phyloP scores from a whole-genome alignment of 1,284 basidiomycete species.

The Tilletia horrida region DNA sequence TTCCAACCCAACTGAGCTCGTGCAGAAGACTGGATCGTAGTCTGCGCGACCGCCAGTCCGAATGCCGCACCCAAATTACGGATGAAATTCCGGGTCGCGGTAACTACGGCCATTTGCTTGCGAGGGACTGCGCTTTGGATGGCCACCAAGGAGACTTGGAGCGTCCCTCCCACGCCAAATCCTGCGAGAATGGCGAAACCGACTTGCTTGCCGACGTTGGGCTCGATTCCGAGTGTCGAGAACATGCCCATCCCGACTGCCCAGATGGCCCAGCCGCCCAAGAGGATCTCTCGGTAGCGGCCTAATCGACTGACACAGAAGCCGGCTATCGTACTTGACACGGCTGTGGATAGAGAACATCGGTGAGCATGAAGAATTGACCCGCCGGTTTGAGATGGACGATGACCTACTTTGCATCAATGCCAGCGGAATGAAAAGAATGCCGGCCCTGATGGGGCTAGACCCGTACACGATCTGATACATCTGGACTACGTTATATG shows the following conservation, averaged over 20 bases:
- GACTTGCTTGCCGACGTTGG: conserved; percentile 62
- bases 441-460: conserved; percentile 64
- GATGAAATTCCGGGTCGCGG: conserved; percentile 68
- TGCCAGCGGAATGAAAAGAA: conserved; percentile 67
- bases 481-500: conserved; percentile 51
- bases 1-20: conserved; percentile 20
- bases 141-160: conserved; percentile 60
- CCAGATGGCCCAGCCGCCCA: conserved; percentile 62
- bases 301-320: conserved; percentile 67
- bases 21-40: conserved; percentile 52
- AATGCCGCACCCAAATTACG: conserved; percentile 67
- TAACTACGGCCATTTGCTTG: conserved; percentile 69
- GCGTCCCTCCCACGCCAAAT: conserved; percentile 64
- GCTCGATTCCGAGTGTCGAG: conserved; percentile 62
- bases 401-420: conserved; percentile 62
- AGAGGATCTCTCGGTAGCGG: conserved; percentile 65
- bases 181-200: conserved; percentile 69
- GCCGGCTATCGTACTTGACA: conserved; percentile 58
- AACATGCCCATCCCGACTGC: conserved; percentile 61
- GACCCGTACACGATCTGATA: conserved; percentile 68
- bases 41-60: conserved; percentile 64
- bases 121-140: conserved; percentile 68
- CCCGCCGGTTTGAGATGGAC: no score
- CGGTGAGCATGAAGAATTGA: no score
- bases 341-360: conserved; percentile 27